Percentiles rank a stretch among this genome's conserved stretches.
Conservation (phyloP, 2,329 filamentous ascomycete genomes). For the Colletotrichum viniferum region DNA sequence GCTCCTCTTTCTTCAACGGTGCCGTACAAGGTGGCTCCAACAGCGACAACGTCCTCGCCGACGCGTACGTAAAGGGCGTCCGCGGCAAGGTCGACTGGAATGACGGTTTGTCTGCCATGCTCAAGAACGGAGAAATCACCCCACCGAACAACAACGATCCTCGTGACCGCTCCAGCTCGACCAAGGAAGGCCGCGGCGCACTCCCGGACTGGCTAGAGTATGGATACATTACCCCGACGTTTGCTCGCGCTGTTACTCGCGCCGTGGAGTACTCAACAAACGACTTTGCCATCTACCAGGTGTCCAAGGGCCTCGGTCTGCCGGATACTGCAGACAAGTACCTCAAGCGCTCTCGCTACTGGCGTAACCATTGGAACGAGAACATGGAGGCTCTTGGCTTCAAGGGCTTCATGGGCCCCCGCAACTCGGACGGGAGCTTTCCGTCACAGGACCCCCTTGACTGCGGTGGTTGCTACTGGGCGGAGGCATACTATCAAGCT, state of each 20-base stretch:
- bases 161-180: conserved; percentile 62
- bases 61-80: conserved; percentile 74
- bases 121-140: conserved; percentile 68
- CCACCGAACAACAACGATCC: conserved; percentile 65
- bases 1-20: conserved; percentile 73
- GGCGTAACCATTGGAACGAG: conserved; percentile 75
- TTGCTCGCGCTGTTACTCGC: conserved; percentile 64
- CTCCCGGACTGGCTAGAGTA: conserved; percentile 70
- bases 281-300: conserved; percentile 70
- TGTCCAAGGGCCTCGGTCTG: conserved; percentile 63
- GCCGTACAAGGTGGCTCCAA: conserved; percentile 73
- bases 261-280: conserved; percentile 73
- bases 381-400: conserved; percentile 62
- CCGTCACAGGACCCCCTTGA: conserved; percentile 58
- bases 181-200: conserved; percentile 71
- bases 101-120: conserved; percentile 66
- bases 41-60: conserved; percentile 73
- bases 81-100: conserved; percentile 67
- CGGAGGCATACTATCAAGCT: conserved; percentile 61
- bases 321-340: conserved; percentile 59
- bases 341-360: conserved; percentile 67
- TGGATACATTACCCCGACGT: conserved; percentile 69
- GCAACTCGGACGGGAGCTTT: conserved; percentile 53
- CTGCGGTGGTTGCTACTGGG: conserved; percentile 72
- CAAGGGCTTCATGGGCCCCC: conserved; percentile 69